Conservation (phyloP, 1,284 basidiomycete species). For the Amylostereum areolatum region DNA sequence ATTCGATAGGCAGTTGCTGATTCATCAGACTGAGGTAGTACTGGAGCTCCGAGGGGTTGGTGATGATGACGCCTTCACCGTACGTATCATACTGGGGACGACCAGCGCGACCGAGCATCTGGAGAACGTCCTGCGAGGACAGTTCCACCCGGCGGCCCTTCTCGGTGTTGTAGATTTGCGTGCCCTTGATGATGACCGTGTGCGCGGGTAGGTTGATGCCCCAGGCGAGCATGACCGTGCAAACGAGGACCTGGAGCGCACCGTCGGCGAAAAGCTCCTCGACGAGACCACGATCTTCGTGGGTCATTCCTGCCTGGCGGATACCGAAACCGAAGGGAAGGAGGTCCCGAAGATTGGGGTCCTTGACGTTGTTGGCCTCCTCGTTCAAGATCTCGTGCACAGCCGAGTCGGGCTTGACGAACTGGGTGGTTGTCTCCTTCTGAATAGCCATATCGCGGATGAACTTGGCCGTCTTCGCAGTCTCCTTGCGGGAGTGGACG, state of each 20-base stretch:
- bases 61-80: constrained; percentile 98
- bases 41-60: constrained; percentile 94
- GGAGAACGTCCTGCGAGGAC: constrained; percentile 93
- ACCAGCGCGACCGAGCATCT: constrained; percentile 98
- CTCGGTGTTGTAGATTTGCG: constrained; percentile 98
- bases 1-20: constrained; percentile 96
- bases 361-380: constrained; percentile 82
- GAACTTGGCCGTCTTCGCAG: constrained; percentile 95
- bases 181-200: constrained; percentile 99
- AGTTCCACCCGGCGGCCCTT: constrained; percentile 98
- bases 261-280: constrained; percentile 95
- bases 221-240: constrained; percentile 98
- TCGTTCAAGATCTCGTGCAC: constrained; percentile 83
- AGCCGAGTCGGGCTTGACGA: constrained; percentile 88
- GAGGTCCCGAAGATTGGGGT: constrained; percentile 82
- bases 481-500: constrained; percentile 92
- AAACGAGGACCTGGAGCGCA: constrained; percentile 91
- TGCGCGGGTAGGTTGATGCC: constrained; percentile 99
- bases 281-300: constrained; percentile 88
- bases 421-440: constrained; percentile 70
- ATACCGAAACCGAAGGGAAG: constrained; percentile 97
- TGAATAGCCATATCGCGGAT: constrained; percentile 94
- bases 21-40: constrained; percentile 94
- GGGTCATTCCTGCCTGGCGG: constrained; percentile 98
- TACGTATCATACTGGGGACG: constrained; percentile 97